A percentile compares a stretch with the other conserved stretches of the same genome.
phyloP scores from a whole-genome alignment of 208 protist genomes.

The Wallacemonas sp. region DNA sequence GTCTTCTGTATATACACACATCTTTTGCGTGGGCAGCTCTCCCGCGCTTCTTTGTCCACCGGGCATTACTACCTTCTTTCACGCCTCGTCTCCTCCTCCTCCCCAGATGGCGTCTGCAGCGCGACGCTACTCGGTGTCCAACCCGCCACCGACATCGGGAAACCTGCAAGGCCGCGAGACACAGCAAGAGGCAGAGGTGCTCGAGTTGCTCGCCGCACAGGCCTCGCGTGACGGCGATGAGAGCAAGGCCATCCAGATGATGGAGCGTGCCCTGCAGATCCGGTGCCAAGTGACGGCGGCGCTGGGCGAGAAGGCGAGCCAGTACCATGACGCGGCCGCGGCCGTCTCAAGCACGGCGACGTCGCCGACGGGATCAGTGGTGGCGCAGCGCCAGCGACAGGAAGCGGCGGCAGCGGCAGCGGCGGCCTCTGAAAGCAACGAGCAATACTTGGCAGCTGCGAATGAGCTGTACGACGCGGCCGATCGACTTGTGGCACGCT shows the following conservation, averaged over 20 bases:
- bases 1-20: no score
- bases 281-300: constrained; percentile 40
- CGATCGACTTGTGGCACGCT: constrained; percentile 75
- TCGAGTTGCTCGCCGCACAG: constrained; percentile 62
- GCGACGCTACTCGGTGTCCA: constrained; percentile 36
- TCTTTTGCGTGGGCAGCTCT: no score
- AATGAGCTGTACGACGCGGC: constrained; percentile 63
- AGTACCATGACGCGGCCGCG: neutral
- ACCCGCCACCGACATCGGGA: constrained; percentile 30
- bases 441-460: constrained; percentile 26
- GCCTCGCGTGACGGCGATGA: constrained; percentile 56
- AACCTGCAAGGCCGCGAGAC: constrained; percentile 58
- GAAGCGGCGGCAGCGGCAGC: constrained; percentile 19
- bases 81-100: neutral
- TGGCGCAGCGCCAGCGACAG: constrained; percentile 10
- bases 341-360: constrained; percentile 1
- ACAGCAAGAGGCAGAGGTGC: constrained; percentile 52
- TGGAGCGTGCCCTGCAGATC: constrained; percentile 83
- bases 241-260: constrained; percentile 58
- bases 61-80: no score
- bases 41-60: no score
- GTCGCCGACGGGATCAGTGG: neutral
- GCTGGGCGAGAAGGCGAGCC: constrained; percentile 26
- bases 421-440: constrained; percentile 2
- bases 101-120: constrained; percentile 8